Base-by-base conservation (phyloP, 106 monocot genomes). In the Chionographis japonica region DNA sequence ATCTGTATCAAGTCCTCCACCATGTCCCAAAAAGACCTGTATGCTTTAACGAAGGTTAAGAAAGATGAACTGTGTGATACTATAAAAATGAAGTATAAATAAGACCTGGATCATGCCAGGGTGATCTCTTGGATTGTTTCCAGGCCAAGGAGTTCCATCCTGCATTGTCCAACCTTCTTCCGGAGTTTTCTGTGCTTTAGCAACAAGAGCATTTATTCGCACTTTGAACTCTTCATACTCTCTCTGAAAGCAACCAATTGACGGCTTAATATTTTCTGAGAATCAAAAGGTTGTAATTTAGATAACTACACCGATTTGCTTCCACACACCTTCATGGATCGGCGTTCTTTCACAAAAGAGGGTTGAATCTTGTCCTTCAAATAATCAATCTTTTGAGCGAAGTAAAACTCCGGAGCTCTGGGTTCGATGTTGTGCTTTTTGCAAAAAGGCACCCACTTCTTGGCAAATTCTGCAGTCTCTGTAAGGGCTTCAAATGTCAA, bases 381-480 rank as follows among this genome's bases (percentile, higher is more conserved):
- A 43, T 80, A 80, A 50, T 80, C 80, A 0, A 80, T 80, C 58
- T 80, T 80, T 37, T 80, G 80, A 18, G 63, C 50, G 11, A 80
- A 80, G 62, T 80, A 80, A 68, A 68, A 80, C n/a, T 81, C 80
- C 40, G 80, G 80, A 43, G 80, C 80, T 8, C 80, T 63, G 4
- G 72, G 76, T 38, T 81, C 81, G 43, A 81, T 72, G 15, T 43
- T 77, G 42, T 72, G 76, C 39, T 77, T 81, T 57, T 77, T 81
- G 61, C 76, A 72, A 18, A 81, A 81, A 62, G 81, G 81, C 11
- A 81, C 81, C 77, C 81, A 77, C 60, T 75, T 80, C 56, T 70
- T 80, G 7, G 80, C 75, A 66, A 80, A 80, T 56, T 80, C 80
- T 35, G 81, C 77, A 37, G 77, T 81, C 62, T 81, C 81, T n/a